These are phyloP conservation scores for Hygrophorus pudorinus DNA, from an alignment of 768 basidiomycete species.

Conservation along the genomic window DNA sequence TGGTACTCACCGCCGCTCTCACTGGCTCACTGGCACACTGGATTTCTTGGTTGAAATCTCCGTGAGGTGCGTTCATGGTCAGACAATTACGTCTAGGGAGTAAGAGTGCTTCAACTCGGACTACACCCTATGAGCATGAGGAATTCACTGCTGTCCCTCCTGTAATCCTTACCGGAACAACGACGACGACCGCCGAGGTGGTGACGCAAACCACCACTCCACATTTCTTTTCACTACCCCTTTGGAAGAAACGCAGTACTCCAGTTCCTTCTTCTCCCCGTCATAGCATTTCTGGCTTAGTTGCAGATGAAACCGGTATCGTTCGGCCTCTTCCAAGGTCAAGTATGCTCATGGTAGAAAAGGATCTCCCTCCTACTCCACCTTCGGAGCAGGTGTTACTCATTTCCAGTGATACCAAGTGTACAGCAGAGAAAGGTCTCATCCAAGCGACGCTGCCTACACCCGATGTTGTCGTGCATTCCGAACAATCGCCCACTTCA, in stretches of 20 bases:
- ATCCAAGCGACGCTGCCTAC: background rate
- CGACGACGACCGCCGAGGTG: slow-evolving; percentile 35
- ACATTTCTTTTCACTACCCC: slow-evolving; percentile 58
- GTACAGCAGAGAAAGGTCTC: background rate
- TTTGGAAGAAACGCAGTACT: slow-evolving; percentile 48
- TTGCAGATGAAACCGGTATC: slow-evolving; percentile 16
- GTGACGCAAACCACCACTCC: slow-evolving; percentile 24
- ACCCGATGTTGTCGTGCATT: no score
- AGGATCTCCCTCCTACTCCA: slow-evolving; percentile 26
- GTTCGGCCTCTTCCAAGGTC: slow-evolving; percentile 13
- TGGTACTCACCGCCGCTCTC: slow-evolving; percentile 2
- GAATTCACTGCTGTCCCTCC: slow-evolving; percentile 19
- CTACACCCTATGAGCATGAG: slow-evolving; percentile 26
- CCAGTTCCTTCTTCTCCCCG: slow-evolving; percentile 19
- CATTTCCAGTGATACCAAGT: background rate
- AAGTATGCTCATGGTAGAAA: slow-evolving; percentile 24
- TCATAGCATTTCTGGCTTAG: slow-evolving; percentile 17
- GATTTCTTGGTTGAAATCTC: slow-evolving; percentile 16
- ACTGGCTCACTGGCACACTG: slow-evolving; percentile 4
- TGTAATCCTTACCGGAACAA: slow-evolving; percentile 32
- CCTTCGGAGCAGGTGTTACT: background rate
- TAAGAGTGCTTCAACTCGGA: slow-evolving; percentile 12
- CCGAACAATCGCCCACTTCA: background rate
- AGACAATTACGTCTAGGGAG: no score
- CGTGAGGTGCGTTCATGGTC: slow-evolving; percentile 5